phyloP scores from a whole-genome alignment of 129 eudicot genomes.

The Pulicaria dysenterica region DNA sequence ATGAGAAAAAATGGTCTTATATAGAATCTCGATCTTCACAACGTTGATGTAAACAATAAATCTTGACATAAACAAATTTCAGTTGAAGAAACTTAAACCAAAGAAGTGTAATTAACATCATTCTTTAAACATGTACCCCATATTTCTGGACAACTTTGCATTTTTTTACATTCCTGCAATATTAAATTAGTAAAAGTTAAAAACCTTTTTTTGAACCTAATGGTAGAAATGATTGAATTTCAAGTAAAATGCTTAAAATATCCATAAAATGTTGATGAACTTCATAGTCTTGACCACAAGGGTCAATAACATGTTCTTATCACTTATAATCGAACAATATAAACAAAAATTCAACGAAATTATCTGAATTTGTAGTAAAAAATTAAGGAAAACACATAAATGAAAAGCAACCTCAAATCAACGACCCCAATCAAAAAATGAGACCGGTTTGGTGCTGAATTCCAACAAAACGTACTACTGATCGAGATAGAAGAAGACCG shows the following conservation, averaged over 20 bases:
- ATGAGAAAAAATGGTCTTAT: too few species aligned
- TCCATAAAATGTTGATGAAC: slow-evolving; percentile 6
- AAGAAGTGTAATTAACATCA: background rate
- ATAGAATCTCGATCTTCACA: too few species aligned
- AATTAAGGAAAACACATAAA: background rate
- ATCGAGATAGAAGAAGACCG: too few species aligned
- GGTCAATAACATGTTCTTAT: background rate
- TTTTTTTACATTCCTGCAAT: slow-evolving; percentile 2
- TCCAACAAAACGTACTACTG: too few species aligned
- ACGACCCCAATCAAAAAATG: background rate
- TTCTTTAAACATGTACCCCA: too few species aligned
- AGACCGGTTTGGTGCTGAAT: too few species aligned
- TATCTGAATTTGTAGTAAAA: background rate
- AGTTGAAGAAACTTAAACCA: slow-evolving; percentile 8
- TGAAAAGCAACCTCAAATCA: background rate
- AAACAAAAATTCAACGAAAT: background rate
- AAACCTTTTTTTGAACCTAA: background rate
- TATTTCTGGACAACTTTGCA: slow-evolving; percentile 1
- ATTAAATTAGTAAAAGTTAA: slow-evolving; percentile 1
- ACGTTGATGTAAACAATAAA: too few species aligned
- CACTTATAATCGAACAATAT: background rate
- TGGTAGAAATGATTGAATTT: slow-evolving; percentile 12
- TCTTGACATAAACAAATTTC: too few species aligned
- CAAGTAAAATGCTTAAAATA: background rate
- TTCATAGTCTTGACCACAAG: background rate